Evolutionary conservation across 257 asterid species (phyloP), one percentile per base, ranked within the genome.

Genomic region (Penstemon newberryi): DNA sequence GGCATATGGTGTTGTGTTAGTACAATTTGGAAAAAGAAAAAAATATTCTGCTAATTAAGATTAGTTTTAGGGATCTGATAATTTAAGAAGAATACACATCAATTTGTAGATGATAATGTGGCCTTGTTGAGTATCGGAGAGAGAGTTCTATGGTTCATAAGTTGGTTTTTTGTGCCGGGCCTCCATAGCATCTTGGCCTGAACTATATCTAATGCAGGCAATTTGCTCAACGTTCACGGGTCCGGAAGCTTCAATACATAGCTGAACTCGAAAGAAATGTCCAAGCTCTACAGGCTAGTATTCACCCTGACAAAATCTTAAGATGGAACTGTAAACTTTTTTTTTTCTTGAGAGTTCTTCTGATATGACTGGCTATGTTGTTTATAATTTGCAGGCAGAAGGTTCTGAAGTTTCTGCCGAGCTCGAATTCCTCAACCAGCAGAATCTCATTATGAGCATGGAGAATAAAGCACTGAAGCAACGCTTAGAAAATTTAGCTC

Each of bases 161-260:
- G 54, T 44, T 59, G 41, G 59, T 41, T 55, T 52, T 15, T 1
- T 25, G 33, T 52, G 43, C 56, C 13, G 47, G 57, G 59, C 42
- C 71, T 77, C 15, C 49, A 53, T 0, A 25, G 33, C 33, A 25
- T 25, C 33, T 25, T 25, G 33, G 33, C 33, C 33, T 25, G 33
- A 25, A 25, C 33, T 1, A 25, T 25, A 19, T 59, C 62, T 70
- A 47, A 71, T 79, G 75, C 91, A 93, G 99, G 91, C 97, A 89
- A 78, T 93, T 84, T 73, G 97, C 99, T 80, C 99, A 90, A 79
- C 97, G 99, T 44, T 93, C 97, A 9, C 88, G 99, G 69, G 97
- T 93, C 39, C 83, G 97, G 72, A 93, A 90, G 83, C 92, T 88
- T 74, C 98, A 93, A 63, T 88, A 93, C 79, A 93, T 93, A 61